Conservation (phyloP, 306 rosid genomes). For the Aeschynomene evenia region DNA sequence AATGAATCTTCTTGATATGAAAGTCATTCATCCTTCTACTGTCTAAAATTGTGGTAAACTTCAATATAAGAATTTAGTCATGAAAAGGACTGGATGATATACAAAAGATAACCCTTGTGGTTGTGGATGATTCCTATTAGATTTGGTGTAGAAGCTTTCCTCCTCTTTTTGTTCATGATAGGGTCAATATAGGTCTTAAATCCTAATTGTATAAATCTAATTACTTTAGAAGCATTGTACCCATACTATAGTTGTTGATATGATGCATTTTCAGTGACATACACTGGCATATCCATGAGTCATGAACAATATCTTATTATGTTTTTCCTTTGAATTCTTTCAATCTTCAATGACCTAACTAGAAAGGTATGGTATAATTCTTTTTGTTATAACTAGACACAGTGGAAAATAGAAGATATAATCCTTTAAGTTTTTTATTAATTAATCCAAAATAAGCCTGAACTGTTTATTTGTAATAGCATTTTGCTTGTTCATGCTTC, state of each 20-base stretch:
- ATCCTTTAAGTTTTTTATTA: not conserved
- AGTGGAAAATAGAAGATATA: not conserved
- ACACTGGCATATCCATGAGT: not conserved
- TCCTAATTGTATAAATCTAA: not conserved
- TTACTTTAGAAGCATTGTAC: not conserved
- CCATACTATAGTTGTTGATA: not conserved
- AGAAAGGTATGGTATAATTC: not conserved
- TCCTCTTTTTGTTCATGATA: not conserved
- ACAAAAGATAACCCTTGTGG: not conserved
- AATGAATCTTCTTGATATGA: not conserved
- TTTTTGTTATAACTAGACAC: not conserved
- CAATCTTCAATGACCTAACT: not conserved
- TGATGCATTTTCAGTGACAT: slow-evolving; percentile 6
- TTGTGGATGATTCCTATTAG: not conserved
- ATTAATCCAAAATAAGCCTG: not conserved
- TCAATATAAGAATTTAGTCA: not conserved
- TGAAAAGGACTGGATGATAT: not conserved
- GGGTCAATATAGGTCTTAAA: not conserved
- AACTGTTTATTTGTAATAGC: not conserved
- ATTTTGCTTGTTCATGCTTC: not conserved
- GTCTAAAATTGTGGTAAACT: not conserved
- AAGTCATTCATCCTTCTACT: slow-evolving; percentile 5
- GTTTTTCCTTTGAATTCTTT: slow-evolving; percentile 9
- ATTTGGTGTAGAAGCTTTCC: not conserved
- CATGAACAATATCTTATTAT: not conserved